Evolutionary conservation across 2,329 filamentous ascomycete species (phyloP).

Genomic region (Paraphaeosphaeria sporulosa): DNA sequence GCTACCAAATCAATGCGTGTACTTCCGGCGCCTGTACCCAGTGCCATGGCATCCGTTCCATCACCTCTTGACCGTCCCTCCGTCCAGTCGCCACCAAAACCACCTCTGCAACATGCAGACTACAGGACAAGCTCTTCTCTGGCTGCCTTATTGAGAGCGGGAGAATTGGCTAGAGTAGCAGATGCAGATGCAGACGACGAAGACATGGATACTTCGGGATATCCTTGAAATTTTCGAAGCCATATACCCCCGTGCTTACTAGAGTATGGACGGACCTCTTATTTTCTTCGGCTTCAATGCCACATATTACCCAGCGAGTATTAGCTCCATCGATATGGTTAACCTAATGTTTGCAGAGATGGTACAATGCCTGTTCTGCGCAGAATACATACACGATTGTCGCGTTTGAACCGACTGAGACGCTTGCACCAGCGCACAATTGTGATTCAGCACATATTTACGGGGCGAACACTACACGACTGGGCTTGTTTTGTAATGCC

Average conservation of each 20-base stretch:
- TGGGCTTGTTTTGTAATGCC: background rate
- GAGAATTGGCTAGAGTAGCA: slow-evolving; percentile 46
- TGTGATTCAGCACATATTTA: background rate
- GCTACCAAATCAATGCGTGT: slow-evolving; percentile 43
- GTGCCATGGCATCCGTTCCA: slow-evolving; percentile 30
- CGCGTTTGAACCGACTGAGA: background rate
- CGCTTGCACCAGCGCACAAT: background rate
- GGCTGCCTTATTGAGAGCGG: slow-evolving; percentile 47
- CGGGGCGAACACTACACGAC: background rate
- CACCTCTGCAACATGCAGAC: slow-evolving; percentile 33
- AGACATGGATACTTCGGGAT: slow-evolving; percentile 29
- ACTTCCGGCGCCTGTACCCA: slow-evolving; percentile 49
- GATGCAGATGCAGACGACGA: slow-evolving; percentile 31
- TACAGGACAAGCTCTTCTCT: slow-evolving; percentile 44
- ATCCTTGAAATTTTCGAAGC: slow-evolving; percentile 23
- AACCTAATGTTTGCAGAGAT: background rate
- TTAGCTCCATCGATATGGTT: background rate
- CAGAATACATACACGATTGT: background rate
- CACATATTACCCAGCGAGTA: background rate
- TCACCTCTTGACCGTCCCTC: slow-evolving; percentile 42
- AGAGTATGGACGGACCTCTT: background rate
- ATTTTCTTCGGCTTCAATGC: background rate
- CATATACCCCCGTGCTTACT: slow-evolving; percentile 8
- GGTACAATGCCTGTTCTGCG: background rate
- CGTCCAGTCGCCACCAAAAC: slow-evolving; percentile 21